Base-by-base conservation (phyloP, 345 rosid genomes). In the Clausena lansium region DNA sequence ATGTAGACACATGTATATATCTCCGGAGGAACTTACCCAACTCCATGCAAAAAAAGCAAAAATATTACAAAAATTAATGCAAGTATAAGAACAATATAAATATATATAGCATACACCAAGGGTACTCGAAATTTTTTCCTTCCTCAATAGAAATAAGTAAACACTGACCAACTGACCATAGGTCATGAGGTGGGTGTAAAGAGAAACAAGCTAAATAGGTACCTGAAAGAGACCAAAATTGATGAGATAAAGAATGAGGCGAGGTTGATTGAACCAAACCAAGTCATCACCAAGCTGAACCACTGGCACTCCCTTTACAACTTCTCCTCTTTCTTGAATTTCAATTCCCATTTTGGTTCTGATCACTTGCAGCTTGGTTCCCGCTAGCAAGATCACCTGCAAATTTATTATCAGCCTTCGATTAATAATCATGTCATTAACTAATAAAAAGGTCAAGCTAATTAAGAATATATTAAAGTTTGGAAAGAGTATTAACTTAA, bases 161-260 rank as follows among this genome's bases (percentile, higher is more conserved):
- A 39, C 47, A 11, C 4, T 11, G 50, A 11, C 15, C 50, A 45
- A 11, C 11, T 45, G 50, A 45, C 50, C 4, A 45, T 11, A 11
- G 50, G 11, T 45, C 50, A 45, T 9, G 30, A 13, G 32, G 32
- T 63, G 11, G 58, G 28, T 20, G 19, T n/a, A 27, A 30, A 28
- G 62, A 7, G 60, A 33, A 66, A 33, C 27, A 39, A n/a, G 2
- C 25, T 1, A n/a, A 7, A 1, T 14, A 28, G 24, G 47, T 71
- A 94, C 98, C 97, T 95, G 94, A 83, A 96, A 96, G 75, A 94
- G 95, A 63, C 87, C 95, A 5, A 94, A 83, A 81, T 96, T 94
- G 84, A 96, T 86, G 78, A 97, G 98, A 82, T 77, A 94, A 84
- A 97, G 94, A 5, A 92, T 62, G 83, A 97, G 88, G 35, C 83